Base-by-base conservation (phyloP, 352 stramenopile genomes). In the Achlya hypogyna region DNA sequence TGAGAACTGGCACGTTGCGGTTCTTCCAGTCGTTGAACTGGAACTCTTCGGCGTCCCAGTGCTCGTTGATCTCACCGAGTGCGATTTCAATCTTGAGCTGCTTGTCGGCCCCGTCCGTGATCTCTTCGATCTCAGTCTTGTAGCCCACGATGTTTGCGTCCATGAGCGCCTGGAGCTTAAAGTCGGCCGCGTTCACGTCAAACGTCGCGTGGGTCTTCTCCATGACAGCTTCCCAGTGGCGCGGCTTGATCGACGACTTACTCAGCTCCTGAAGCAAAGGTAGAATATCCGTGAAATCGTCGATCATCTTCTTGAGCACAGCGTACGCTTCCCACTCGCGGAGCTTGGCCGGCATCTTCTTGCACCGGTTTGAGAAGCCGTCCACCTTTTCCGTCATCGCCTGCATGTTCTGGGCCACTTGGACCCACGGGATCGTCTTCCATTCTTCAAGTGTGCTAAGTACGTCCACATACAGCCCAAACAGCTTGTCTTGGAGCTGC, bases 191-290 rank as follows among this genome's bases (percentile, higher is more conserved):
- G 1, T 89, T 91, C 34, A 98, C 87, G 52, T 98, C 93, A 47
- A 99, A 89, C 42, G 96, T 86, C 5, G 86, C 93, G 5, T 88
- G 85, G 0, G 92, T 98, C 64, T 93, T 96, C 51, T 97, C 82
- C 82, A 96, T 97, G 18, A 99, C 93, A 31, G 98, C 96, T 40
- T 98, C 88, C 96, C 96, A 99, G 69, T 99, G 97, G 10, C 97
- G 86, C 29, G 90, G 82, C 65, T 94, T 93, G 69, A 99, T 98
- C 10, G 90, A 98, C 51, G 96, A 86, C 62, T 99, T 99, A 34
- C 94, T 98, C 22, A 99, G 75, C 63, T 98, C 95, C 67, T 97
- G 88, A 1, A 99, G 72, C 5, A 99, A 72, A 12, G 97, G 97
- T 6, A 99, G 71, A 6, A 99, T 91, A 51, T 95, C 95, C 1